Evolutionary conservation across 768 basidiomycete species (phyloP).

Genomic region (Leucocoprinus sp.): DNA sequence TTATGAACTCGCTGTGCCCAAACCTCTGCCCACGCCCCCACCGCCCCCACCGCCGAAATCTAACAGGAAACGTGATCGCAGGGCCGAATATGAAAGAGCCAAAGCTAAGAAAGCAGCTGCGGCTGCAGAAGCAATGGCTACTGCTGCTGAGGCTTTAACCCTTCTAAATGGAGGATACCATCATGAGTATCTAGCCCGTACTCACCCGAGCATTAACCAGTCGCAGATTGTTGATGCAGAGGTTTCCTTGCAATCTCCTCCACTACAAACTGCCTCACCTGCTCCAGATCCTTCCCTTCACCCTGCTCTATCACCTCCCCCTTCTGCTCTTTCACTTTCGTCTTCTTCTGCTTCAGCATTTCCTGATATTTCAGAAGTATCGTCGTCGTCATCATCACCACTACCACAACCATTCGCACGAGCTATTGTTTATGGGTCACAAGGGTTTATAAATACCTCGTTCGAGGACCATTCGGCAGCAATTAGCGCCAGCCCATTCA

Average conservation of each 20-base stretch:
- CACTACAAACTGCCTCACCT: neutral
- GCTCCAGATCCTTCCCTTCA: neutral
- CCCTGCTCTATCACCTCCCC: neutral
- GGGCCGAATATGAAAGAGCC: slow-evolving; percentile 30
- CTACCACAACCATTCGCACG: neutral
- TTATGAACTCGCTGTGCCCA: slow-evolving; percentile 56
- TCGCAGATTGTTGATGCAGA: neutral
- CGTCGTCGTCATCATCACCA: no score
- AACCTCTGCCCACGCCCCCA: slow-evolving; percentile 54
- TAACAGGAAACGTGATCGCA: slow-evolving; percentile 32
- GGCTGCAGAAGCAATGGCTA: slow-evolving; percentile 14
- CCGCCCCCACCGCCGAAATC: slow-evolving; percentile 31
- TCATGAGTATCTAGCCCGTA: neutral
- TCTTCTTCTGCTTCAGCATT: neutral
- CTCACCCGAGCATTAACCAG: neutral
- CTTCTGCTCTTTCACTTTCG: neutral
- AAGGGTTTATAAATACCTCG: no score
- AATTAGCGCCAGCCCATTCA: slow-evolving; percentile 21
- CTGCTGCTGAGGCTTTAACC: slow-evolving; percentile 9
- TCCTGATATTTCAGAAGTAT: no score
- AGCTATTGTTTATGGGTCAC: slow-evolving; percentile 27
- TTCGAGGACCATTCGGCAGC: no score
- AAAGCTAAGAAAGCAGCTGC: slow-evolving; percentile 23
- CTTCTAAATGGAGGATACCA: slow-evolving; percentile 14
- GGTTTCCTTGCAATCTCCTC: neutral